phyloP scores from a whole-genome alignment of 768 basidiomycete genomes.

The Kondoa malvinella region DNA sequence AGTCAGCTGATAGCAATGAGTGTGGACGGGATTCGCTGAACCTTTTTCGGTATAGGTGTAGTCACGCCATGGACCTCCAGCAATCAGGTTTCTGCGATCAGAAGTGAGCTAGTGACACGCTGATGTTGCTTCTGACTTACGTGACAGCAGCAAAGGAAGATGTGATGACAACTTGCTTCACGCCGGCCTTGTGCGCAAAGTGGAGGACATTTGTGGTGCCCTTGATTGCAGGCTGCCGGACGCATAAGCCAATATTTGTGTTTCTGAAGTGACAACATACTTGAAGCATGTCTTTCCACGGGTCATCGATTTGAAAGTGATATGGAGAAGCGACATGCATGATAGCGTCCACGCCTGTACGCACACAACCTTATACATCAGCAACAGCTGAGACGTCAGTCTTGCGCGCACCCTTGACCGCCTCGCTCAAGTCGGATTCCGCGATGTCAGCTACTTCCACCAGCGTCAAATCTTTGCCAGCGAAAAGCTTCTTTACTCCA shows the following conservation, averaged over 20 bases:
- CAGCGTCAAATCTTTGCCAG: not conserved
- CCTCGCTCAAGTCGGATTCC: not conserved
- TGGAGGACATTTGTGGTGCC: slow-evolving; percentile 23
- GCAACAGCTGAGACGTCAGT: not conserved
- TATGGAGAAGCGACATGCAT: slow-evolving; percentile 16
- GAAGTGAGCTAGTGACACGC: not conserved
- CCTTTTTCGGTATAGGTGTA: slow-evolving; percentile 24
- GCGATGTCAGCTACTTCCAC: not conserved
- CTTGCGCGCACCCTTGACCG: not conserved
- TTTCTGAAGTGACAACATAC: not conserved
- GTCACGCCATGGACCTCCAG: slow-evolving; percentile 22
- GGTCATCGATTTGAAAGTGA: slow-evolving; percentile 11
- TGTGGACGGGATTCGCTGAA: not conserved
- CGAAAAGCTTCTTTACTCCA: not conserved
- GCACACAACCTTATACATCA: not conserved
- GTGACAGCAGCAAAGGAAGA: slow-evolving; percentile 24
- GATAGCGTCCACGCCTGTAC: slow-evolving; percentile 9
- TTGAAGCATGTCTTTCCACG: not conserved
- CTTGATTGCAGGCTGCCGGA: slow-evolving; percentile 21
- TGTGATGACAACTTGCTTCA: slow-evolving; percentile 25
- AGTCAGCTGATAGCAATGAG: not conserved
- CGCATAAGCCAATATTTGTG: not conserved
- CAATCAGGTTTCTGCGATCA: not conserved
- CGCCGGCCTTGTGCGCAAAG: slow-evolving; percentile 18
- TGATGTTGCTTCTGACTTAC: slow-evolving; percentile 6